These are phyloP conservation scores for Trichocladium antarcticum DNA, from an alignment of 495 filamentous ascomycete species.

Conservation along the genomic window DNA sequence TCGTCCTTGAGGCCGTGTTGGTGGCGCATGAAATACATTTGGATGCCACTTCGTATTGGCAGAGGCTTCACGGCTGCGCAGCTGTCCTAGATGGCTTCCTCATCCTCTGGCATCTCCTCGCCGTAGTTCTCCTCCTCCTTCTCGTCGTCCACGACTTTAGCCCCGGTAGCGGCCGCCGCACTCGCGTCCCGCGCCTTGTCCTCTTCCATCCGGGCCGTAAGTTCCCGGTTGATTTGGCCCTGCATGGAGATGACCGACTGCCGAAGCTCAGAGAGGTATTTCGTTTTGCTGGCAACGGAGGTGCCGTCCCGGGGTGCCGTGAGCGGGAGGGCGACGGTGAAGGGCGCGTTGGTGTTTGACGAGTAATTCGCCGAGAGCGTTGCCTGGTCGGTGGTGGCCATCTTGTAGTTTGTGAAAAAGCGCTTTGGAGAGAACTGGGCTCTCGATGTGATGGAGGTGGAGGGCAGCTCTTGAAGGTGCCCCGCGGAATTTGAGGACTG, in stretches of 20 bases:
- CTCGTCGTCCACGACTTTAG: slow-evolving; percentile 67
- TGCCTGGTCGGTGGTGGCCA: slow-evolving; percentile 7
- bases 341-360: slow-evolving; percentile 42
- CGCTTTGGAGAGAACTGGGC: too few relatives aligned
- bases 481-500: slow-evolving; percentile 3
- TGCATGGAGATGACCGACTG: slow-evolving; percentile 51
- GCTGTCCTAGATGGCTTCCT: slow-evolving; percentile 16
- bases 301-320: slow-evolving; percentile 26
- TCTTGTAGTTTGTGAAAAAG: slow-evolving; percentile 1
- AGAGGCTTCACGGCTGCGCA: too few relatives aligned
- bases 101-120: slow-evolving; percentile 57
- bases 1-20: too few relatives aligned
- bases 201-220: slow-evolving; percentile 82
- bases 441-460: not conserved
- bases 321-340: slow-evolving; percentile 34
- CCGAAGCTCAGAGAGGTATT: slow-evolving; percentile 60
- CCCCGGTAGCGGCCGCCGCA: slow-evolving; percentile 14
- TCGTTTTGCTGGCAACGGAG: slow-evolving; percentile 43
- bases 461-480: not conserved
- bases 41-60: too few relatives aligned
- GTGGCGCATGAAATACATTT: too few relatives aligned
- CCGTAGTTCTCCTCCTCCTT: slow-evolving; percentile 81
- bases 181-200: slow-evolving; percentile 48
- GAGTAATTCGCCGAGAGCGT: slow-evolving; percentile 44
- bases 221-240: slow-evolving; percentile 63